These are phyloP conservation scores for Phellopilus nigrolimitatus DNA, from an alignment of 1,284 basidiomycete species.

Conservation along the genomic window DNA sequence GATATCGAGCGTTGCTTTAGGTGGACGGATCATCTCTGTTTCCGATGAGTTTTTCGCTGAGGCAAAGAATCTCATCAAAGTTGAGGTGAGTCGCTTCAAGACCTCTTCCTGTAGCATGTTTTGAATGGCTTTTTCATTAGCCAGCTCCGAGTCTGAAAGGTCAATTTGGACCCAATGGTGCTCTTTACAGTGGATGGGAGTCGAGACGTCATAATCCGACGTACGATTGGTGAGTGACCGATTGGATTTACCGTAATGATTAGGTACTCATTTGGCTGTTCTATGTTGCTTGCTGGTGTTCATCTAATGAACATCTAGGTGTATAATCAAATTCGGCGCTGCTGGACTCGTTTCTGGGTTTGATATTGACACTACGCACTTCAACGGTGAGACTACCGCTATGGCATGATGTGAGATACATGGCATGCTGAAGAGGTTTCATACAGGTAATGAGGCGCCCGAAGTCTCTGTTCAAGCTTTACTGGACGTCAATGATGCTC, in stretches of 20 bases:
- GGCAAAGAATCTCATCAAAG: conserved; percentile 79
- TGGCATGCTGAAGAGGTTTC: background rate
- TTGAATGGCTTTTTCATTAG: conserved; percentile 34
- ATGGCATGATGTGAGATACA: background rate
- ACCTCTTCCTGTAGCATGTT: conserved; percentile 6
- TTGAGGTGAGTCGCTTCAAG: conserved; percentile 50
- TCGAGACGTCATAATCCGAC: conserved; percentile 82
- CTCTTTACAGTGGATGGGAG: conserved; percentile 95
- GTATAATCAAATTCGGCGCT: conserved; percentile 85
- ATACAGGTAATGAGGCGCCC: conserved; percentile 84
- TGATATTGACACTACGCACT: conserved; percentile 95
- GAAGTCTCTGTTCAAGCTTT: conserved; percentile 71
- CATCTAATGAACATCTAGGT: conserved; percentile 46
- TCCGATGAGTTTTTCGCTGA: conserved; percentile 98
- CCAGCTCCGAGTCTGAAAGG: conserved; percentile 83
- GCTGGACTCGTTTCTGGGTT: conserved; percentile 78
- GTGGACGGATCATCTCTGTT: conserved; percentile 68
- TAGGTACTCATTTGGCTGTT: background rate
- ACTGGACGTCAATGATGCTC: conserved; percentile 41
- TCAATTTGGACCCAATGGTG: conserved; percentile 94
- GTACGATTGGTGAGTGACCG: conserved; percentile 78
- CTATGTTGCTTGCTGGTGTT: too few species aligned
- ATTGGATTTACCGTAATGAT: background rate
- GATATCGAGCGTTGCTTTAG: conserved; percentile 84
- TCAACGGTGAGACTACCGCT: conserved; percentile 66